These are phyloP conservation scores for Xanthoceras sorbifolium DNA, from an alignment of 345 rosid species.

Conservation along the genomic window DNA sequence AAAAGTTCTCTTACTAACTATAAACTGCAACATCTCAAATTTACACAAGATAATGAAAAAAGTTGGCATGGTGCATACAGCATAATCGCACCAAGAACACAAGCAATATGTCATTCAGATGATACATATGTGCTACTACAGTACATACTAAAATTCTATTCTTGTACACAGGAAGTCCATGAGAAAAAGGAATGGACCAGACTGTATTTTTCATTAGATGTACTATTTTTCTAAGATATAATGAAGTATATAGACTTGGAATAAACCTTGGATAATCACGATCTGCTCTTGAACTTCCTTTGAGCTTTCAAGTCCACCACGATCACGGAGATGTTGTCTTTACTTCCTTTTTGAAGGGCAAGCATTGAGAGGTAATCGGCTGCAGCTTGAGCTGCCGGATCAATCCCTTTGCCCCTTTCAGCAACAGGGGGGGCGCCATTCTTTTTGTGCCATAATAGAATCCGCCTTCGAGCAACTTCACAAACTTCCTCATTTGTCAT, in stretches of 20 bases:
- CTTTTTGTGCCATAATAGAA: conserved; percentile 81
- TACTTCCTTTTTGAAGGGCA: conserved; percentile 81
- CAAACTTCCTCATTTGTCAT: conserved; percentile 73
- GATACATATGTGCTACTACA: conserved; percentile 23
- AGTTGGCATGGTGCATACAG: neutral
- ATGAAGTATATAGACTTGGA: conserved; percentile 26
- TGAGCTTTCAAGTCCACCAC: conserved; percentile 91
- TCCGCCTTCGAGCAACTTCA: conserved; percentile 67
- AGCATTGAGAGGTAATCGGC: conserved; percentile 75
- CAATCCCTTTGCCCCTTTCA: conserved; percentile 67
- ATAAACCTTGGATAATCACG: conserved; percentile 33
- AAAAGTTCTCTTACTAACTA: conserved; percentile 10
- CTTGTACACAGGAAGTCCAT: conserved; percentile 67
- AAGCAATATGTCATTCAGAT: conserved; percentile 21
- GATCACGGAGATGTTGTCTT: conserved; percentile 79
- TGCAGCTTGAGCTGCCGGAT: conserved; percentile 77
- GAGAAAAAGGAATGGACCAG: conserved; percentile 71
- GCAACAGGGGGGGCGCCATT: conserved; percentile 47
- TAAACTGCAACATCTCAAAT: conserved; percentile 15
- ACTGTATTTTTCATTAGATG: conserved; percentile 50
- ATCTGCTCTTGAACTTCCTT: conserved; percentile 75
- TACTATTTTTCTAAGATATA: conserved; percentile 37
- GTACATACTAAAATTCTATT: conserved; percentile 34
- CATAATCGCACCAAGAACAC: neutral
- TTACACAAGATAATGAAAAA: conserved; percentile 6